A percentile compares a stretch with the other conserved stretches of the same genome.
Conservation (phyloP, 176 grass and related monocot genomes). For the Poa annua region DNA sequence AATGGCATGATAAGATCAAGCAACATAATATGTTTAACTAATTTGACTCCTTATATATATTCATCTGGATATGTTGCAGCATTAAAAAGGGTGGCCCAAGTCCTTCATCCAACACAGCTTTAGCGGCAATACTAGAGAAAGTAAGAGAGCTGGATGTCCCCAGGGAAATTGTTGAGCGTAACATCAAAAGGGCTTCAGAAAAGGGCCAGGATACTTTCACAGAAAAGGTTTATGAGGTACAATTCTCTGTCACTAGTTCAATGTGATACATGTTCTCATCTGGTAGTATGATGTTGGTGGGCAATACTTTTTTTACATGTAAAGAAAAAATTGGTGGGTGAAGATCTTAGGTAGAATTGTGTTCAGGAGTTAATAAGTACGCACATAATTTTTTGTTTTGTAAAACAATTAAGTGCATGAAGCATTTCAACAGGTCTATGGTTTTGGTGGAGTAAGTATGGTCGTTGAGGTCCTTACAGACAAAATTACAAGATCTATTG, state of each 20-base stretch:
- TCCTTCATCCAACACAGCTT: conserved; percentile 72
- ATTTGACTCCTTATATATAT: neutral
- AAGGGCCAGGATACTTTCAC: conserved; percentile 94
- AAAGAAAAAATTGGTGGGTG: neutral
- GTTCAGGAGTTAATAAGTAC: conserved; percentile 18
- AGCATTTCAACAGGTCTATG: conserved; percentile 74
- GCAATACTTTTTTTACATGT: conserved; percentile 7
- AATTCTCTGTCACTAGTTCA: conserved; percentile 25
- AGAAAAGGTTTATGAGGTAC: conserved; percentile 92
- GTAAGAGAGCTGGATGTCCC: conserved; percentile 87
- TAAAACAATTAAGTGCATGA: conserved; percentile 31
- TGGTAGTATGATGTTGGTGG: neutral
- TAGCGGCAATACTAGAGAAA: conserved; percentile 88
- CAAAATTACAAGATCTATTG: conserved; percentile 97
- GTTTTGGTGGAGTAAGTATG: conserved; percentile 97
- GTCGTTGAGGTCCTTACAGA: conserved; percentile 97
- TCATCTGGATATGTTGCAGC: conserved; percentile 52
- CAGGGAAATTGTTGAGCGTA: conserved; percentile 89
- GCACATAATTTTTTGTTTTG: neutral
- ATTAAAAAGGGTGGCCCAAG: conserved; percentile 87
- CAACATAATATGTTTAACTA: conserved; percentile 2
- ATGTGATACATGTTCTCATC: neutral
- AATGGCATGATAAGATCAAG: conserved; percentile 23
- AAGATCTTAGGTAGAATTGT: neutral
- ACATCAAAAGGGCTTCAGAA: conserved; percentile 97